Percentiles rank a stretch among this genome's conserved stretches.
phyloP scores from a whole-genome alignment of 148 eudicot species.

The Cornus florida region DNA sequence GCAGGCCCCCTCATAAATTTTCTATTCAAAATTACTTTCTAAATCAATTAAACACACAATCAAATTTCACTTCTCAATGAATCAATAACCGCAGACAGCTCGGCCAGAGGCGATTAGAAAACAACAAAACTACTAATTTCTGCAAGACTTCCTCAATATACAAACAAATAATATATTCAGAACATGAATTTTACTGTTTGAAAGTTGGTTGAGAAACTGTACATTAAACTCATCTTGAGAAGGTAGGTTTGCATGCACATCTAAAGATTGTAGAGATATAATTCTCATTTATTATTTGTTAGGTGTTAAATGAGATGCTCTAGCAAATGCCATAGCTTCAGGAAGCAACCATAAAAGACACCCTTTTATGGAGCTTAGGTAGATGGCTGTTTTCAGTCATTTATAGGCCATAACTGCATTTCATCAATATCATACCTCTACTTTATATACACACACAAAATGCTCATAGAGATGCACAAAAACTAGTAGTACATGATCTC shows the following conservation, averaged over 20 bases:
- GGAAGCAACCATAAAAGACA: neutral
- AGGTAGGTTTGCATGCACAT: neutral
- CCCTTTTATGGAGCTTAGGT: constrained; percentile 6
- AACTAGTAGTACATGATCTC: too few relatives aligned
- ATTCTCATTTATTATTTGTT: constrained; percentile 17
- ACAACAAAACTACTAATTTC: too few relatives aligned
- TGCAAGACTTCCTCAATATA: neutral
- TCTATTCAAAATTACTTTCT: too few relatives aligned
- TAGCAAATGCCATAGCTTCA: constrained; percentile 6
- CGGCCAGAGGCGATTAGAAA: too few relatives aligned
- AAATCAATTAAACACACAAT: neutral
- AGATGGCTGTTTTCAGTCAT: constrained; percentile 6
- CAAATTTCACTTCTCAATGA: neutral
- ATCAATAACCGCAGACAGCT: too few relatives aligned
- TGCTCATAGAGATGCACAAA: neutral
- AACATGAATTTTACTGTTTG: neutral
- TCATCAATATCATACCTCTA: neutral
- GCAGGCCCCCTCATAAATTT: too few relatives aligned
- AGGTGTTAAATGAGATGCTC: constrained; percentile 19
- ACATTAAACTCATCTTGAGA: constrained; percentile 9
- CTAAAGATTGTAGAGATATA: neutral
- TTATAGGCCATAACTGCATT: neutral
- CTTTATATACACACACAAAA: neutral
- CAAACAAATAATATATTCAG: neutral
- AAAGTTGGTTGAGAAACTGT: neutral